These are phyloP conservation scores for Gastrolobium villosum DNA, from an alignment of 306 rosid genomes.

Conservation along the genomic window DNA sequence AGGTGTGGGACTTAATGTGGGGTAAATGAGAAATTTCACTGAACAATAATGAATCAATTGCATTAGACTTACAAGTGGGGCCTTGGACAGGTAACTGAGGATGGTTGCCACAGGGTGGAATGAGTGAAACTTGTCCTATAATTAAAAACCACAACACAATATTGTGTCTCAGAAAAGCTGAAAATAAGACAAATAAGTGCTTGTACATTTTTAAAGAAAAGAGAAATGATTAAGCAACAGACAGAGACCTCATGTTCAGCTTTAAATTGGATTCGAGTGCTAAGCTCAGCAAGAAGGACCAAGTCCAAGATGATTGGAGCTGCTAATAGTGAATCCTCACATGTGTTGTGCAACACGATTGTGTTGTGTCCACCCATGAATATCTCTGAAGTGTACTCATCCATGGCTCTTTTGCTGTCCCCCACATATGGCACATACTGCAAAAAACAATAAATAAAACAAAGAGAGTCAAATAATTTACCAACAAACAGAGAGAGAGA, in stretches of 20 bases:
- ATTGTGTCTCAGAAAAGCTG: not conserved
- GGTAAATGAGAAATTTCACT: not conserved
- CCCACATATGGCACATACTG: slow-evolving; percentile 94
- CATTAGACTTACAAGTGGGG: slow-evolving; percentile 83
- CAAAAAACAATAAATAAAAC: not conserved
- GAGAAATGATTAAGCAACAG: not conserved
- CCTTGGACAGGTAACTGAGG: slow-evolving; percentile 94
- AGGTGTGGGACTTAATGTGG: not conserved
- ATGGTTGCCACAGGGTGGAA: slow-evolving; percentile 97
- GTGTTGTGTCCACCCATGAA: slow-evolving; percentile 96
- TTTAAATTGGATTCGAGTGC: slow-evolving; percentile 88
- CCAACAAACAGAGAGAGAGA: not conserved
- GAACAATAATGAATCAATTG: not conserved
- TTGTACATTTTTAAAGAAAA: not conserved
- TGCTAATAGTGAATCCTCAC: slow-evolving; percentile 96
- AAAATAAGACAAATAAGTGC: not conserved
- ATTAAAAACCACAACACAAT: slow-evolving; percentile 13
- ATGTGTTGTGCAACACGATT: slow-evolving; percentile 92
- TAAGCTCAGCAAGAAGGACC: slow-evolving; percentile 97
- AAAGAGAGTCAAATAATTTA: not conserved
- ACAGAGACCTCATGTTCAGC: slow-evolving; percentile 82
- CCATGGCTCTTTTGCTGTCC: slow-evolving; percentile 98
- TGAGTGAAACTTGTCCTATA: slow-evolving; percentile 90
- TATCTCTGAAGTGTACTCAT: slow-evolving; percentile 97
- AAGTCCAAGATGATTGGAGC: slow-evolving; percentile 95